Conservation (phyloP, 805 yeast genomes). For the Saccharomycopsis fibuligera region DNA sequence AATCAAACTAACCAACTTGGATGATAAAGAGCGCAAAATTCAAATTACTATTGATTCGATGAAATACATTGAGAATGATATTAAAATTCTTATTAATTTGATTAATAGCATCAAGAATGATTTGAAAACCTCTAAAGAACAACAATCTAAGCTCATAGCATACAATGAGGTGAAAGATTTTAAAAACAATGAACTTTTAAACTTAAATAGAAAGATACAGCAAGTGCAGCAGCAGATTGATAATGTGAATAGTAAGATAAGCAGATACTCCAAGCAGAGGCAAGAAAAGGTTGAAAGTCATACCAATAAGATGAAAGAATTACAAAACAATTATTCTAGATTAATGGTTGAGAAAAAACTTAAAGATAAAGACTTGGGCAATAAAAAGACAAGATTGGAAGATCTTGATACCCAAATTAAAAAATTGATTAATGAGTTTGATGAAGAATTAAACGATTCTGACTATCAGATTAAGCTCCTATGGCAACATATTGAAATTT, state of each 20-base stretch:
- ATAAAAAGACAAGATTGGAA: slow-evolving; percentile 31
- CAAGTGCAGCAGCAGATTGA: slow-evolving; percentile 35
- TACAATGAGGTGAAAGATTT: slow-evolving; percentile 18
- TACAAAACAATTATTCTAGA: slow-evolving; percentile 32
- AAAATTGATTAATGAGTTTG: slow-evolving; percentile 30
- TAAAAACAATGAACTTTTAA: slow-evolving; percentile 14
- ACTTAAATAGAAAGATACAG: slow-evolving; percentile 33
- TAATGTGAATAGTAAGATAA: slow-evolving; percentile 36
- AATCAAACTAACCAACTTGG: slow-evolving; percentile 12
- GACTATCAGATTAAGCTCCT: slow-evolving; percentile 27
- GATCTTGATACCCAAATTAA: slow-evolving; percentile 34
- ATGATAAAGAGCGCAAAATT: slow-evolving; percentile 15
- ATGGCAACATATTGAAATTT: slow-evolving; percentile 25
- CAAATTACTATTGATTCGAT: slow-evolving; percentile 17
- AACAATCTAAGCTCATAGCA: slow-evolving; percentile 10
- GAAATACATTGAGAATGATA: slow-evolving; percentile 12
- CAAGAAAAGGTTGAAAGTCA: slow-evolving; percentile 31
- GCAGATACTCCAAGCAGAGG: slow-evolving; percentile 32
- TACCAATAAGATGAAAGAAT: slow-evolving; percentile 30
- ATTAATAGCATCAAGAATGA: slow-evolving; percentile 14
- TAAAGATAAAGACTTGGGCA: slow-evolving; percentile 33
- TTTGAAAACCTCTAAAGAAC: slow-evolving; percentile 14
- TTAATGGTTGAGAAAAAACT: slow-evolving; percentile 33
- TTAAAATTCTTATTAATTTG: slow-evolving; percentile 14
- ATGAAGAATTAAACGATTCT: slow-evolving; percentile 35